Evolutionary conservation across 129 eudicot genomes (phyloP), one percentile per base, ranked within the genome.

Genomic region (Flaveria brownii): DNA sequence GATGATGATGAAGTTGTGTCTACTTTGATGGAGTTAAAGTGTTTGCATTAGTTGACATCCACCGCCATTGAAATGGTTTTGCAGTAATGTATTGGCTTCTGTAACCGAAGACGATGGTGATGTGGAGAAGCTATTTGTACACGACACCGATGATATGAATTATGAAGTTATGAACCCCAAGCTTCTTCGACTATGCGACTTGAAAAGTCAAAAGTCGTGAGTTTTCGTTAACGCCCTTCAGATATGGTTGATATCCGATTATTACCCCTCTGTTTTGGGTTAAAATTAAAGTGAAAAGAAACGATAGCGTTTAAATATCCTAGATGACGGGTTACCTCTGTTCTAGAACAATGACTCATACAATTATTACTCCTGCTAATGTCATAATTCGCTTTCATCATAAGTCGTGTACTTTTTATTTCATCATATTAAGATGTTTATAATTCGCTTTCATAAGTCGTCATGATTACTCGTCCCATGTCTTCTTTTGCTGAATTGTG

Each of bases 41-140:
- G 22, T 49, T 43, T 46, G 69, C 3, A 26, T 30, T 74, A 80
- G n/a, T 68, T 68, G 76, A 74, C 64, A 56, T 80, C 71, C 30
- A 74, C 65, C 84, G 76, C 80, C 84, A 80, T 73, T 45, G 80
- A 51, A 49, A 56, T 71, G 62, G 47, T 67, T 67, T 67, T 30
- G 41, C 50, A 45, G 49, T 45, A 33, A 33, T 33, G 63, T 30
- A 25, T 73, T 20, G 68, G 42, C 39, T 56, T 78, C 77, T 71
- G 77, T 79, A 72, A 72, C 78, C 16, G 80, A 57, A 73, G 75
- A 80, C 45, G 79, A 80, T 62, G 80, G 64, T 73, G 76, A 57
- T 59, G 51, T 56, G 82, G 61, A 57, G 63, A n/a, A 30, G 80
- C 16, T 64, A 55, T 76, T 64, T 65, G n/a, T 41, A 66, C 11